Percentiles rank a stretch among this genome's conserved stretches.
phyloP scores from a whole-genome alignment of 2,329 filamentous ascomycete species.

The Reticulascus tulasneorum region DNA sequence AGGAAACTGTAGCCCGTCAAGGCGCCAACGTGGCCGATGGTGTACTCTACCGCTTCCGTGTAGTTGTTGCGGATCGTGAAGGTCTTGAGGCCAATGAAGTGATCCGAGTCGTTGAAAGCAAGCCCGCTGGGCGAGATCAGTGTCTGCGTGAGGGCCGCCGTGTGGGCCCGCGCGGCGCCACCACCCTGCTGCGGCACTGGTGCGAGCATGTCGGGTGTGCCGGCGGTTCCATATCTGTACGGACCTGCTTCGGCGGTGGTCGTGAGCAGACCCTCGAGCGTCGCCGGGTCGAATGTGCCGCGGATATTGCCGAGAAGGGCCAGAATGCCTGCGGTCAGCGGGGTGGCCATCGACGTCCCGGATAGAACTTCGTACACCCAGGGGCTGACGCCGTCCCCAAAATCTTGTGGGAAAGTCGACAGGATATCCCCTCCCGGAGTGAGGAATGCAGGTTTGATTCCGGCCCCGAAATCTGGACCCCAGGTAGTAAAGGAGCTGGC shows the following conservation, averaged over 20 bases:
- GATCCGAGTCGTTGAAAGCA: constrained; percentile 35
- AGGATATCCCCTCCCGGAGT: constrained; percentile 37
- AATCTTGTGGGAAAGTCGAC: constrained; percentile 26
- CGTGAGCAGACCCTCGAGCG: constrained; percentile 17
- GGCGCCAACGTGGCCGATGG: constrained; percentile 21
- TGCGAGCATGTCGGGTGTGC: constrained; percentile 4
- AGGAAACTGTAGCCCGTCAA: constrained; percentile 29
- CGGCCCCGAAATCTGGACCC: constrained; percentile 37
- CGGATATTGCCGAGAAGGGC: constrained; percentile 19
- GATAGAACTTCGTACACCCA: neutral
- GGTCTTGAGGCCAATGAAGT: constrained; percentile 24
- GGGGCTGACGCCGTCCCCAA: constrained; percentile 29
- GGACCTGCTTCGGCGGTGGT: constrained; percentile 17
- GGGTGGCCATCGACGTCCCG: constrained; percentile 42
- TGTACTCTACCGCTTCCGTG: constrained; percentile 24
- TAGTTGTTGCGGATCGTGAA: constrained; percentile 33
- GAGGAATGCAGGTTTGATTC: constrained; percentile 34
- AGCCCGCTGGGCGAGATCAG: constrained; percentile 27
- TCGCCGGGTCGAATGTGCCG: constrained; percentile 16
- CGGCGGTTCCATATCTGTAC: constrained; percentile 16
- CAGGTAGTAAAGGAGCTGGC: constrained; percentile 31
- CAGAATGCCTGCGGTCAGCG: constrained; percentile 33
- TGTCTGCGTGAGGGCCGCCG: constrained; percentile 28
- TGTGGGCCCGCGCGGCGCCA: constrained; percentile 32
- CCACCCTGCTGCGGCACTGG: constrained; percentile 35